Conservation (phyloP, 192 early-diverging fungal genomes). For the Coemansia sp. region DNA sequence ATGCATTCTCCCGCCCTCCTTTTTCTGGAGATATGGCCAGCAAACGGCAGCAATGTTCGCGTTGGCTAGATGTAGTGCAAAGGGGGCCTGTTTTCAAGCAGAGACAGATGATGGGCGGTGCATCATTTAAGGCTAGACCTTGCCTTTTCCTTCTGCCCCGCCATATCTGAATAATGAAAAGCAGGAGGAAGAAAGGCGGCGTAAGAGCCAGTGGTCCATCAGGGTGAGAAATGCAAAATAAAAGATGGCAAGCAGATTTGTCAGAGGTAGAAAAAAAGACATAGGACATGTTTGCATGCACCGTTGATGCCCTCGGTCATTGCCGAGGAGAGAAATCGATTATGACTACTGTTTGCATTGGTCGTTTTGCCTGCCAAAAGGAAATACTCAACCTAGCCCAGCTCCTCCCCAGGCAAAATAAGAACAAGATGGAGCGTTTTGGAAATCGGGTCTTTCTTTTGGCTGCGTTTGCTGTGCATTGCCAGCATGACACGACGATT, state of each 20-base stretch:
- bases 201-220: background rate
- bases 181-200: background rate
- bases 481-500: no score
- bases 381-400: no score
- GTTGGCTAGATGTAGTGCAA: no score
- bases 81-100: no score
- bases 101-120: no score
- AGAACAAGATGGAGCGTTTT: no score
- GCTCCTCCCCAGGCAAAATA: no score
- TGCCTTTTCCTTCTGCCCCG: background rate
- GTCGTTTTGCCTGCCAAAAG: no score
- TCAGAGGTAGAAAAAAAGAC: background rate
- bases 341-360: background rate
- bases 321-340: background rate
- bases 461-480: background rate
- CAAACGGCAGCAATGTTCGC: no score
- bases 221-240: background rate
- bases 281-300: background rate
- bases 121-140: background rate
- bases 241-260: background rate
- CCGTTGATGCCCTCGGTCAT: background rate
- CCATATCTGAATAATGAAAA: background rate
- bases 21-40: background rate
- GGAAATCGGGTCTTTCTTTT: background rate
- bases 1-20: background rate